These are phyloP conservation scores for Phyllosticta ampelicida DNA, from an alignment of 2,329 filamentous ascomycete genomes.

Conservation along the genomic window DNA sequence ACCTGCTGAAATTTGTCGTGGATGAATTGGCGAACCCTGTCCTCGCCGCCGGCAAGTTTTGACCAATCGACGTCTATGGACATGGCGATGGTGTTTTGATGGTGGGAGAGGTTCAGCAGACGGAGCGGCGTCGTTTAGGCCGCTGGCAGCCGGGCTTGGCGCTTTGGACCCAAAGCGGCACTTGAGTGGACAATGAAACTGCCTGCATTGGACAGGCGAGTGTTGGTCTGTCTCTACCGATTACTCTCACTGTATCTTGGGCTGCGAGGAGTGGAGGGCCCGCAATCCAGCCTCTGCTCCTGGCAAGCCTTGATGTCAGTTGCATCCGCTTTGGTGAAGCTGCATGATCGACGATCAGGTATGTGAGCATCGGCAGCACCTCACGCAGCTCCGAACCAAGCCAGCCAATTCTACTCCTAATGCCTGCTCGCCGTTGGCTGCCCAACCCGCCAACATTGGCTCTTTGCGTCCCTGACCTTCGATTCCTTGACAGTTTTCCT, in stretches of 20 bases:
- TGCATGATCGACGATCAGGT: not conserved
- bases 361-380: not conserved
- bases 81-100: conserved; percentile 44
- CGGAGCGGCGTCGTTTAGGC: not conserved
- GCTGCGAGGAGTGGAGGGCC: not conserved
- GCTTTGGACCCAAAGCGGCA: not conserved
- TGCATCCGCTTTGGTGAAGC: conserved; percentile 14
- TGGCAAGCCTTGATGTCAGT: conserved; percentile 18
- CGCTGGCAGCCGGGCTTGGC: conserved; percentile 2
- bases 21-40: conserved; percentile 82
- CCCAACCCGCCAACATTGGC: conserved; percentile 22
- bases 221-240: too few species aligned
- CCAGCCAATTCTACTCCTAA: too few species aligned
- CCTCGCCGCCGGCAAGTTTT: conserved; percentile 76
- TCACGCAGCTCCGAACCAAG: not conserved
- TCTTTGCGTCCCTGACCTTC: not conserved
- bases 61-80: conserved; percentile 98
- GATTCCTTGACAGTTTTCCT: conserved; percentile 19
- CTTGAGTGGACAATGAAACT: too few species aligned
- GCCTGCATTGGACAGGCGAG: too few species aligned
- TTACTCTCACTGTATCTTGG: too few species aligned
- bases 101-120: not conserved
- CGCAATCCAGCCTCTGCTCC: conserved; percentile 12
- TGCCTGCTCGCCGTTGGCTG: conserved; percentile 21
- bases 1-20: conserved; percentile 84